Evolutionary conservation across 2,329 filamentous ascomycete species (phyloP), one percentile per base, ranked within the genome.

Genomic region (Fragosphaeria purpurea): DNA sequence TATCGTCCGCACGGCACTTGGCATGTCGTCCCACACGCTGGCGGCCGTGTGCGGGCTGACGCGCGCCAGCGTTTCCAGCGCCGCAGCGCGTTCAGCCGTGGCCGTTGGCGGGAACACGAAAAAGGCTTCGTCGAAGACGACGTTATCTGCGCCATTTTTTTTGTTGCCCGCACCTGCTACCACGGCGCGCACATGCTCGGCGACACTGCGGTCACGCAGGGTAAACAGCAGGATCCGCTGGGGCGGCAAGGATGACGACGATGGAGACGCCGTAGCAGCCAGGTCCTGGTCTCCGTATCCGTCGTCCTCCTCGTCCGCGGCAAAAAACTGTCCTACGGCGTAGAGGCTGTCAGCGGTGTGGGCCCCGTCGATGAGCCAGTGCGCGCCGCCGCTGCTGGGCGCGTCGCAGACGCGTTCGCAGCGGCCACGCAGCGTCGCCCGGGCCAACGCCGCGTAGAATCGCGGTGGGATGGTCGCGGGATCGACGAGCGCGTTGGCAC

Each of bases 291-390:
- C 22, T 22, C 22, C 22, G 22, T 22, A 3, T 22, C 22, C 22
- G 32, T 0, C 9, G 39, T 34, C 13, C 6, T 6, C 41, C 46
- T 47, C 47, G 13, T 35, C 8, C 8, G 65, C 65, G 2, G 80
- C 78, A 48, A 95, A 97, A 90, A 90, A 96, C 55, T 79, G 77
- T 0, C 83, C 83, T 5, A 88, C 88, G 57, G 88, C 77, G 56
- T 85, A 79, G 50, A 98, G 83, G 63, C 89, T 96, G 62, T 97
- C 91, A 4, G 85, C 74, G 0, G 91, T 98, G 66, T 98, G 93
- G 3, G 89, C 93, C 7, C 93, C 90, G 62, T 98, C 93, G 22
- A 98, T 79, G 61, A 90, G 85, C 90, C 91, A 98, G 11, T 53
- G 40, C 86, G 77, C 70, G 87, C 85, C 6, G 80, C 77, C 4